Evolutionary conservation across 768 basidiomycete species (phyloP).

Genomic region (Boletellus emodensis): DNA sequence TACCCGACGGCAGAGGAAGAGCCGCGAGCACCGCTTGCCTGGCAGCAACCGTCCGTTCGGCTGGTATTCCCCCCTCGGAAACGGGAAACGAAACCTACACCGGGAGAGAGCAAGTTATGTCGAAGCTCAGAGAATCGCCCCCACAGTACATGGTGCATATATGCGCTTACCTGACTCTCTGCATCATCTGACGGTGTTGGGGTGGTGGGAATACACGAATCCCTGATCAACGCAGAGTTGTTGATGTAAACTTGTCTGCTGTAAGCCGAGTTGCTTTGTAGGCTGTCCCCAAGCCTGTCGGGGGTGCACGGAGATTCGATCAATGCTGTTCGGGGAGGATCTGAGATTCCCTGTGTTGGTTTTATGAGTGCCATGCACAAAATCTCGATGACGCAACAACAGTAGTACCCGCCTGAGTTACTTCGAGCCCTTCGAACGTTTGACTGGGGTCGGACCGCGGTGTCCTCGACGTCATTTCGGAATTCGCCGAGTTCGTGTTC

Average conservation of each 20-base stretch:
- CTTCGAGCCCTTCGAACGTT: neutral
- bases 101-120: no score
- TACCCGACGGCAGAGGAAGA: slow-evolving; percentile 60
- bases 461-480: neutral
- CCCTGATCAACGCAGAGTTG: slow-evolving; percentile 6
- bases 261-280: slow-evolving; percentile 29
- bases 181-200: neutral
- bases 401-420: slow-evolving; percentile 2
- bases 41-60: slow-evolving; percentile 44
- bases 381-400: neutral
- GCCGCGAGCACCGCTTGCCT: slow-evolving; percentile 53
- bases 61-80: slow-evolving; percentile 6
- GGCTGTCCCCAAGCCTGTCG: slow-evolving; percentile 17
- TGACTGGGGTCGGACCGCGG: neutral
- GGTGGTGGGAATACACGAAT: neutral
- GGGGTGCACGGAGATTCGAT: slow-evolving; percentile 15
- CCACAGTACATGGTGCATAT: slow-evolving; percentile 5
- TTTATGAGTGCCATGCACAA: neutral
- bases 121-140: neutral
- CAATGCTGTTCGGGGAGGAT: neutral
- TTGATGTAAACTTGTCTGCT: slow-evolving; percentile 12
- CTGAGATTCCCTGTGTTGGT: neutral
- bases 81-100: slow-evolving; percentile 1
- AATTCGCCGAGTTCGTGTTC: slow-evolving; percentile 7
- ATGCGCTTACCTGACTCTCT: slow-evolving; percentile 17